Base-by-base conservation (phyloP, 2,329 filamentous ascomycete species). In the Emergomyces orientalis region DNA sequence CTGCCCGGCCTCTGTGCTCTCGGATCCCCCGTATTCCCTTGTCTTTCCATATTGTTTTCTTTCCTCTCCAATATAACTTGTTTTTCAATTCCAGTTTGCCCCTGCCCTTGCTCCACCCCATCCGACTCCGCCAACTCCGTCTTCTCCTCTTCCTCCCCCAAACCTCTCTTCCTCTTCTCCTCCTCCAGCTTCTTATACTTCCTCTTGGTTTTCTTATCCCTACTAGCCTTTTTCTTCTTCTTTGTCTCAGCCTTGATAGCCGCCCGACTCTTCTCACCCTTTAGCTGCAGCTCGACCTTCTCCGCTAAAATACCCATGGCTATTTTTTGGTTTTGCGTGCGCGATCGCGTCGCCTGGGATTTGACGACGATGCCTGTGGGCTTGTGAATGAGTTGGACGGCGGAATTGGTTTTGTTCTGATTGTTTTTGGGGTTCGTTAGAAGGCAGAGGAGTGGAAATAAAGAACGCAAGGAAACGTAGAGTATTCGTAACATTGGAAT, bases 301-400 rank as follows among this genome's bases (percentile, higher is more conserved):
- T 90, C 86, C 30, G 89, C 89, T 37, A 97, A 81, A 51, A 96
- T 79, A 67, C 86, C 81, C 49, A 92, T 84, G 14, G 94, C 94
- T 65, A 90, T 88, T 74, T 89, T 92, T 66, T 92, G 85, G 74
- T 99, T 99, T 76, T 96, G 89, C 63, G 84, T 84, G 22, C 91
- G 86, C 1, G 90, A 95, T 57, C 94, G 87, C 9, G 94, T 97
- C 25, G 88, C 91, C 77, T 99, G 94, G 62, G 86, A 93, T 78
- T 99, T 99, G 66, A 99, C 85, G 17, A 97, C 92, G 61, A 97
- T 86, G 65, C 93, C 93, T 0, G 92, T 96, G 6, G 93, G 91
- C 19, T 89, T 78, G 75, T 99, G 94, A 68, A 88, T 94, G 43
- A 99, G 81, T 74, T 99, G 94, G 2, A 97, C 93, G 45, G 93